Base-by-base conservation (phyloP, 2,329 filamentous ascomycete species). In the Plenodomus biglobosus region DNA sequence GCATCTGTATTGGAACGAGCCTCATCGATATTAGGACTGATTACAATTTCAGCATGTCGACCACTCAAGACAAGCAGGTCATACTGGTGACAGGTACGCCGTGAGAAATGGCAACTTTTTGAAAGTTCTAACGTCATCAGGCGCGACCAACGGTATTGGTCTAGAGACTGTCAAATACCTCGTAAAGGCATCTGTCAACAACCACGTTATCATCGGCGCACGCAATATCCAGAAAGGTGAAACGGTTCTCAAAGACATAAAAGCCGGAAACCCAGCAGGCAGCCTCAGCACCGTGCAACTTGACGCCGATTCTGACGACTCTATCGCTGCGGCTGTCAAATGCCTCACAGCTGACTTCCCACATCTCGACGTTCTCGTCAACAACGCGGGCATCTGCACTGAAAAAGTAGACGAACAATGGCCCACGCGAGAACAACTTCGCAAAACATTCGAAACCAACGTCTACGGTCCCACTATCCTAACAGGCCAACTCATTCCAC, bases 321-420 rank as follows among this genome's bases (percentile, higher is more conserved):
- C 69, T 2, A 73, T 74, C 37, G 48, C 60, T 27, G 61, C 66
- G 1, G 68, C 71, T 8, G 62, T 65, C 32, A 64, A 69, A 46
- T 62, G 62, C 21, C 52, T 73, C 16, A 60, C 55, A 47, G 34
- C 60, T 8, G 59, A 64, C 3, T 68, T 58, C 22, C 59, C 56
- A 32, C 58, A 50, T n/a, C 80, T 95, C 62, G 88, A 95, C 73
- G 88, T 95, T 47, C 75, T 95, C 34, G 75, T 95, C 76, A 95
- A 95, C 79, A 95, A 95, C 70, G 90, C 91, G 22, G 90, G 89
- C 16, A 73, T 81, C 3, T 71, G 75, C 18, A 36, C 34, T 4
- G 50, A 61, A 27, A 32, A 36, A 6, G 41, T 35, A 15, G 40
- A 48, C 2, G 44, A 21, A 1, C 30, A 42, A 24, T 59, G 52